Percentiles rank a stretch among this genome's conserved stretches.
phyloP scores from a whole-genome alignment of 768 basidiomycete species.

The Austroboletus eburneus region DNA sequence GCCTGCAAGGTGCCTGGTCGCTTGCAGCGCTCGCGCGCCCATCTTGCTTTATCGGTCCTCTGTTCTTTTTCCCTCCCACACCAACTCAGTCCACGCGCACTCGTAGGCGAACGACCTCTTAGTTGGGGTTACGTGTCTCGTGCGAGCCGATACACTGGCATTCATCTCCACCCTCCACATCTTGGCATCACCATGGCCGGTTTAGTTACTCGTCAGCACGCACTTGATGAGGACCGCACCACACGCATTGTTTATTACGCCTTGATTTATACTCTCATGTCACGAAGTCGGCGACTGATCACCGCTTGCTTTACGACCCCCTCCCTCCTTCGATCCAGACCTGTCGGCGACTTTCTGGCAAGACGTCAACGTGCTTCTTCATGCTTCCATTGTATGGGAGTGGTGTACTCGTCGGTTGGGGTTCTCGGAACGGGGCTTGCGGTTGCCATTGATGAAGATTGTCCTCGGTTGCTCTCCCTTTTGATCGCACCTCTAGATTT shows the following conservation, averaged over 20 bases:
- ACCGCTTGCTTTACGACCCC: conserved; percentile 34
- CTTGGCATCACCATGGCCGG: conserved; percentile 16
- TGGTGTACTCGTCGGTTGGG: conserved; percentile 24
- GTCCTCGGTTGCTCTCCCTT: conserved; percentile 8
- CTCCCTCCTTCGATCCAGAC: conserved; percentile 13
- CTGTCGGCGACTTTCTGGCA: conserved; percentile 18
- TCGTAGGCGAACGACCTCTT: conserved; percentile 79
- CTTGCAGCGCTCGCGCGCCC: conserved; percentile 50
- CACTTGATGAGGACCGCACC: conserved; percentile 22
- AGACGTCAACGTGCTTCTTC: conserved; percentile 20
- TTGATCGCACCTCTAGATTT: background rate
- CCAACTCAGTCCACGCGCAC: conserved; percentile 50
- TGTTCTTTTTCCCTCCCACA: conserved; percentile 42
- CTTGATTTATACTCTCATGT: conserved; percentile 35
- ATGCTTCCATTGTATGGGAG: conserved; percentile 35
- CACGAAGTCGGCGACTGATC: conserved; percentile 43
- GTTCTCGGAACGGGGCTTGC: conserved; percentile 24
- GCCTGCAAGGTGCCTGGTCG: conserved; percentile 53
- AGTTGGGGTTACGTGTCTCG: conserved; percentile 76
- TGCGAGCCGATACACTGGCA: conserved; percentile 71
- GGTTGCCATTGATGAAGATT: conserved; percentile 22
- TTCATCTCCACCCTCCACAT: conserved; percentile 33
- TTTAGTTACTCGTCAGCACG: conserved; percentile 25
- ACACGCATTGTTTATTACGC: conserved; percentile 42
- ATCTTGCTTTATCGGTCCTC: conserved; percentile 41